Percentiles rank a stretch among this genome's conserved stretches.
Evolutionary conservation across 2,329 filamentous ascomycete genomes (phyloP).

Genomic region (Tetracladium maxilliforme): DNA sequence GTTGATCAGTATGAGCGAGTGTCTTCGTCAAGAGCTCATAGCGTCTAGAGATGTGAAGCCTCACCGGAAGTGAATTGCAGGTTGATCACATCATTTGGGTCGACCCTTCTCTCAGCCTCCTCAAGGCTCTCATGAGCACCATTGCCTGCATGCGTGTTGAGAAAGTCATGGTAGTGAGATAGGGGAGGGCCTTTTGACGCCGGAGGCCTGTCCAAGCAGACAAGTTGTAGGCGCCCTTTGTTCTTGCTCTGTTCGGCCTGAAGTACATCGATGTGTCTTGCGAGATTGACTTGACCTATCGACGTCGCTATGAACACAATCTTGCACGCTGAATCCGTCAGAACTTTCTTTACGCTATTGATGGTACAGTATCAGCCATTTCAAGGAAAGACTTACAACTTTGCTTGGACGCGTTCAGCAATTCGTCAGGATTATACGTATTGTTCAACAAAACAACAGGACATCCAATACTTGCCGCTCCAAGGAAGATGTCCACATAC

Average conservation of each 20-base stretch:
- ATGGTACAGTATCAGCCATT: slow-evolving; percentile 6
- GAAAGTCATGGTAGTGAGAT: no score
- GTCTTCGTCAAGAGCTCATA: slow-evolving; percentile 10
- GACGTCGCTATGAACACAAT: slow-evolving; percentile 10
- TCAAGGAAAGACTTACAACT: no score
- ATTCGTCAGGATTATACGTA: slow-evolving; percentile 13
- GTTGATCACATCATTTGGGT: slow-evolving; percentile 1
- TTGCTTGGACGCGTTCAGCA: no score
- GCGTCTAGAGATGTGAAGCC: slow-evolving; percentile 1
- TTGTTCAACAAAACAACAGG: slow-evolving; percentile 17
- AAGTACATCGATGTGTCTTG: slow-evolving; percentile 11
- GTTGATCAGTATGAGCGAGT: neutral
- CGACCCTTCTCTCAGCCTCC: slow-evolving; percentile 1
- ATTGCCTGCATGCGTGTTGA: no score
- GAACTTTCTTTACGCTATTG: slow-evolving; percentile 7
- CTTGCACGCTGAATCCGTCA: slow-evolving; percentile 9
- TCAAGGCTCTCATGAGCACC: no score
- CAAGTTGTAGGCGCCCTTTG: no score
- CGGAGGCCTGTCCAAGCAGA: no score
- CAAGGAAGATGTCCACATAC: slow-evolving; percentile 16
- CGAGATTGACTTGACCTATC: slow-evolving; percentile 8
- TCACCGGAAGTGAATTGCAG: slow-evolving; percentile 9
- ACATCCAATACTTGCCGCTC: slow-evolving; percentile 15
- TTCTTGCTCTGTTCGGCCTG: no score
- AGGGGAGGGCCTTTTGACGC: no score